Conservation (phyloP, 2,329 filamentous ascomycete genomes). For the Penicillium sp. region DNA sequence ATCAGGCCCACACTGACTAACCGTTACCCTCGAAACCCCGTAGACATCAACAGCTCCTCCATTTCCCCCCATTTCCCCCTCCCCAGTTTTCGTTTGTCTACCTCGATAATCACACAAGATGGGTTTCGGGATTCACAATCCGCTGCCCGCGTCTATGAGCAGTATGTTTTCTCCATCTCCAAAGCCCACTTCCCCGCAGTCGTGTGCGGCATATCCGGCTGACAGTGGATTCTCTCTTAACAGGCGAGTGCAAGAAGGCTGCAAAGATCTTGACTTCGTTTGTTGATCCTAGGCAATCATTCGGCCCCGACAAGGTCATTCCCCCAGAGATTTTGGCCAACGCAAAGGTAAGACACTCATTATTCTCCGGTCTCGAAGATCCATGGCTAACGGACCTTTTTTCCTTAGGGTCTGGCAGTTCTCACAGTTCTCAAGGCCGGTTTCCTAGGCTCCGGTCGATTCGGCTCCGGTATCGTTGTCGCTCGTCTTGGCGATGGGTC, state of each 20-base stretch:
- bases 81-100: not conserved
- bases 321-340: constrained; percentile 83
- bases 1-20: constrained; percentile 27
- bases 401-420: constrained; percentile 45
- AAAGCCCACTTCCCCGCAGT: constrained; percentile 32
- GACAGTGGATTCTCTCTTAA: constrained; percentile 29
- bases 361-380: constrained; percentile 4
- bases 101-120: constrained; percentile 28
- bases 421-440: constrained; percentile 51
- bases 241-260: constrained; percentile 97
- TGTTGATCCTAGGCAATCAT: constrained; percentile 86
- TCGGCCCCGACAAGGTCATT: constrained; percentile 96
- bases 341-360: constrained; percentile 68
- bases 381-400: constrained; percentile 7
- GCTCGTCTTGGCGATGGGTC: constrained; percentile 47
- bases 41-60: constrained; percentile 5
- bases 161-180: constrained; percentile 35
- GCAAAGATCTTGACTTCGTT: constrained; percentile 94
- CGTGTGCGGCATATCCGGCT: constrained; percentile 23
- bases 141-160: constrained; percentile 47
- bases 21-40: constrained; percentile 6
- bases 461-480: constrained; percentile 50
- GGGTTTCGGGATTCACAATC: constrained; percentile 47
- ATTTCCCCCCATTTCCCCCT: constrained; percentile 1
- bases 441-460: constrained; percentile 50